A percentile compares a stretch with the other conserved stretches of the same genome.
Evolutionary conservation across 208 protist species (phyloP).

Genomic region (Trypanosoma vivax): DNA sequence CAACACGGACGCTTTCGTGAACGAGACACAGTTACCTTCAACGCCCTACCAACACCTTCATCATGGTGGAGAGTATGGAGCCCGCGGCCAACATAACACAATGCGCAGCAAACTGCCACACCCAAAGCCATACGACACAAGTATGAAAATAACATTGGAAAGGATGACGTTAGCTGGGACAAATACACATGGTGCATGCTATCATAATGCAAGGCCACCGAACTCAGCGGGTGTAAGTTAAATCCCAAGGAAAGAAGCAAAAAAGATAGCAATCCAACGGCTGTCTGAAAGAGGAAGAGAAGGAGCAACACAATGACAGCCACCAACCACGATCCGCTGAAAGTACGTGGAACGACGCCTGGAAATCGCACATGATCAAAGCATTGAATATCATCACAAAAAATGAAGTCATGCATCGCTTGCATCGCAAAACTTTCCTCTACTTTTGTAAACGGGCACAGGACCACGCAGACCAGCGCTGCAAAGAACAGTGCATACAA

Average conservation of each 20-base stretch:
- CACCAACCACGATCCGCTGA: conserved; percentile 72
- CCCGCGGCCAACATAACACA: conserved; percentile 19
- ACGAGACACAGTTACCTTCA: not conserved
- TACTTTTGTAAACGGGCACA: conserved; percentile 84
- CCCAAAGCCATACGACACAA: conserved; percentile 26
- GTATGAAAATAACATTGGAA: conserved; percentile 23
- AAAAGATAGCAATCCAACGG: conserved; percentile 2
- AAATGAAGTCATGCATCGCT: conserved; percentile 91
- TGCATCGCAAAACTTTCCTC: conserved; percentile 95
- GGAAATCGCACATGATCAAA: conserved; percentile 91
- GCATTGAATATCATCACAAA: conserved; percentile 21
- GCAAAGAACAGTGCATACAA: conserved; percentile 8
- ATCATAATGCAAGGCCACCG: no score
- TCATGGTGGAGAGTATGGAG: not conserved
- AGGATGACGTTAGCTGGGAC: conserved; percentile 11
- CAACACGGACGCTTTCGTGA: not conserved
- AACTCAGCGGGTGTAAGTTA: no score
- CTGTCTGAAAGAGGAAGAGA: conserved; percentile 7
- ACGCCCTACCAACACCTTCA: no score
- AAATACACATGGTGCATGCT: no score
- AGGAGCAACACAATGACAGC: conserved; percentile 18
- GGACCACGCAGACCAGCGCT: conserved; percentile 42
- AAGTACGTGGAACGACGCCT: conserved; percentile 91
- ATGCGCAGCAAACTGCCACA: conserved; percentile 13
- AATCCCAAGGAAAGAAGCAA: conserved; percentile 12